phyloP scores from a whole-genome alignment of 352 stramenopile species.

The Phytopythium ostracodes region DNA sequence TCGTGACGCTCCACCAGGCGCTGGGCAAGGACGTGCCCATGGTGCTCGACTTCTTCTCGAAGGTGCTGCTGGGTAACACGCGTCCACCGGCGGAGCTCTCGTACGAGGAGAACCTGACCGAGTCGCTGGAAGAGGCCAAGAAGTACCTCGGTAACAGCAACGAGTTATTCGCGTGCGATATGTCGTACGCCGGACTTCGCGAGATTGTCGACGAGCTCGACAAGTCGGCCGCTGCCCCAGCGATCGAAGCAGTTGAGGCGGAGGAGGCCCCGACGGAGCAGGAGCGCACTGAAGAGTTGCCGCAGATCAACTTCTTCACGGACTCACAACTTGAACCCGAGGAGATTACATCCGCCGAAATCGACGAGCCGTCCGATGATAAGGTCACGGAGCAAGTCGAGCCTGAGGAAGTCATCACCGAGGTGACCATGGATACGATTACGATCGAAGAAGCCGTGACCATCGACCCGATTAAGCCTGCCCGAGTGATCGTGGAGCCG shows the following conservation, averaged over 20 bases:
- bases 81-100: slow-evolving; percentile 69
- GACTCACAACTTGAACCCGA: slow-evolving; percentile 58
- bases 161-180: slow-evolving; percentile 71
- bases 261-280: slow-evolving; percentile 16
- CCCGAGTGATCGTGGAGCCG: slow-evolving; percentile 1
- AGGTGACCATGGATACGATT: not conserved
- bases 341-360: slow-evolving; percentile 15
- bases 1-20: slow-evolving; percentile 70
- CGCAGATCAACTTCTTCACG: slow-evolving; percentile 84
- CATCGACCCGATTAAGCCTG: slow-evolving; percentile 6
- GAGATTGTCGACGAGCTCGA: slow-evolving; percentile 55
- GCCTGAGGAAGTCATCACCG: slow-evolving; percentile 8
- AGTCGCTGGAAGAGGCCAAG: slow-evolving; percentile 75
- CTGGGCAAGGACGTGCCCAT: slow-evolving; percentile 73
- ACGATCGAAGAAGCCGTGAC: slow-evolving; percentile 14
- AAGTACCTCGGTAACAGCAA: slow-evolving; percentile 63
- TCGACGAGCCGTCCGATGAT: slow-evolving; percentile 14
- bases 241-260: slow-evolving; percentile 10
- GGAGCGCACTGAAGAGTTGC: slow-evolving; percentile 32
- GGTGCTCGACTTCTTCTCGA: slow-evolving; percentile 82
- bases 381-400: slow-evolving; percentile 12
- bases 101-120: slow-evolving; percentile 73
- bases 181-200: slow-evolving; percentile 58
- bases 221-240: slow-evolving; percentile 9
- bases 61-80: slow-evolving; percentile 79